Evolutionary conservation across 208 protist genomes (phyloP).

Genomic region (Borovskyia barvae): DNA sequence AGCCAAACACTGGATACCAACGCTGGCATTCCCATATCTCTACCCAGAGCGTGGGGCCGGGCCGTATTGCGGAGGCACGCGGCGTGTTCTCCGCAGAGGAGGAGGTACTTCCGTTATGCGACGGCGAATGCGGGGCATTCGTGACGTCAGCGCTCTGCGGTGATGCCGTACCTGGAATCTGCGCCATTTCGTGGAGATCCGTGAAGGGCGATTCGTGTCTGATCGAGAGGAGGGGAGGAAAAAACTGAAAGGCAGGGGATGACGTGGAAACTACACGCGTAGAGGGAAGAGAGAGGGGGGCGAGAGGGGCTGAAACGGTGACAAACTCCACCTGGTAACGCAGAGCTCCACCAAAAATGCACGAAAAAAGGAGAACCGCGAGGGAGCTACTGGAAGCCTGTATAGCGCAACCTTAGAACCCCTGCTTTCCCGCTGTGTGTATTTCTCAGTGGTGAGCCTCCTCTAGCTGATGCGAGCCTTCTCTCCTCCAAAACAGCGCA

Average conservation of each 20-base stretch:
- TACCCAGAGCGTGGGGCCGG: constrained; percentile 37
- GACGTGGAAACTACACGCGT: not conserved
- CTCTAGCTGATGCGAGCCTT: no score
- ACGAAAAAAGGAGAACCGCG: constrained; percentile 2
- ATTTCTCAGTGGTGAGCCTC: no score
- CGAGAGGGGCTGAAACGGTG: no score
- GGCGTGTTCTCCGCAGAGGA: constrained; percentile 31
- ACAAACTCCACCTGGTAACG: no score
- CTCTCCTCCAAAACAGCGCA: no score
- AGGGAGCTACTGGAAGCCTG: not conserved
- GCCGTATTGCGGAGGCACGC: constrained; percentile 8
- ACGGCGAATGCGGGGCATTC: not conserved
- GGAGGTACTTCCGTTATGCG: constrained; percentile 46
- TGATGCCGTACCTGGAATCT: no score
- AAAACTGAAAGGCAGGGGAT: constrained; percentile 1
- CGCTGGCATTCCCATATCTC: constrained; percentile 57
- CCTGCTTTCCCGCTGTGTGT: no score
- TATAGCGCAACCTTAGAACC: no score
- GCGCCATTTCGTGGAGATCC: not conserved
- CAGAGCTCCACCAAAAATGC: not conserved
- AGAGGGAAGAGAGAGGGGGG: not conserved
- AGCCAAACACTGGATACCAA: constrained; percentile 69
- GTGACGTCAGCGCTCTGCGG: not conserved
- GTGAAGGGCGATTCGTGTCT: not conserved
- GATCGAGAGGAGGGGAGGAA: not conserved